phyloP scores from a whole-genome alignment of 108 stramenopile species.

The Nitzschia sp. region DNA sequence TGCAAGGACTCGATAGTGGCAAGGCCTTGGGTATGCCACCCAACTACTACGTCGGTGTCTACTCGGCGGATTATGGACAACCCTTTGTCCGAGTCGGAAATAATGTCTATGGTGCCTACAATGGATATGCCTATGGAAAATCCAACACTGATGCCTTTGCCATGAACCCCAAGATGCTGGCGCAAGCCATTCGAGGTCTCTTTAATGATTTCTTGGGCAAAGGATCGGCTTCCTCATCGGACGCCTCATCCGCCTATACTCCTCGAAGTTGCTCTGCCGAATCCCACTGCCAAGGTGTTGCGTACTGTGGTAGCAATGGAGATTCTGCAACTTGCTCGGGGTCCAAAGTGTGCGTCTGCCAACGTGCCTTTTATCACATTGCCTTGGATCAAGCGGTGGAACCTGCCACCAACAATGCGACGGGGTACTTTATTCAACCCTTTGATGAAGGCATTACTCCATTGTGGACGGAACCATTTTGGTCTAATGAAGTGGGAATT shows the following conservation, averaged over 20 bases:
- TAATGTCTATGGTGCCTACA: conserved; percentile 69
- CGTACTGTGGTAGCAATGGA: conserved; percentile 54
- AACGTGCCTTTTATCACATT: conserved; percentile 72
- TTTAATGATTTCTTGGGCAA: conserved; percentile 76
- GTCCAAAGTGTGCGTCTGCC: conserved; percentile 64
- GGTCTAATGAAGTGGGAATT: conserved; percentile 72
- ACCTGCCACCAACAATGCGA: conserved; percentile 54
- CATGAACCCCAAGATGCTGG: conserved; percentile 62
- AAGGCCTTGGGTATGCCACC: conserved; percentile 62
- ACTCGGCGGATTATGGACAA: conserved; percentile 68
- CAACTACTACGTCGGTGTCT: conserved; percentile 79
- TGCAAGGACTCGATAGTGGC: conserved; percentile 47
- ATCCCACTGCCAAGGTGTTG: conserved; percentile 62
- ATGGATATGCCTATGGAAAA: conserved; percentile 69
- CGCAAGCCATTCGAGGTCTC: conserved; percentile 66
- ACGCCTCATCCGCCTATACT: conserved; percentile 7
- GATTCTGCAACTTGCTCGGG: conserved; percentile 62
- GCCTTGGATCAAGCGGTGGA: conserved; percentile 77
- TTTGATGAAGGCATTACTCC: conserved; percentile 74
- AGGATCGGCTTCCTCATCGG: conserved; percentile 20
- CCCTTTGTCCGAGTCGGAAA: conserved; percentile 72
- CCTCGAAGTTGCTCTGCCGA: conserved; percentile 45
- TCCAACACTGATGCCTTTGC: conserved; percentile 55
- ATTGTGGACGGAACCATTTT: conserved; percentile 83
- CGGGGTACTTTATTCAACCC: conserved; percentile 60